These are phyloP conservation scores for Cucumis cinereus DNA, from an alignment of 306 rosid genomes.

Conservation along the genomic window DNA sequence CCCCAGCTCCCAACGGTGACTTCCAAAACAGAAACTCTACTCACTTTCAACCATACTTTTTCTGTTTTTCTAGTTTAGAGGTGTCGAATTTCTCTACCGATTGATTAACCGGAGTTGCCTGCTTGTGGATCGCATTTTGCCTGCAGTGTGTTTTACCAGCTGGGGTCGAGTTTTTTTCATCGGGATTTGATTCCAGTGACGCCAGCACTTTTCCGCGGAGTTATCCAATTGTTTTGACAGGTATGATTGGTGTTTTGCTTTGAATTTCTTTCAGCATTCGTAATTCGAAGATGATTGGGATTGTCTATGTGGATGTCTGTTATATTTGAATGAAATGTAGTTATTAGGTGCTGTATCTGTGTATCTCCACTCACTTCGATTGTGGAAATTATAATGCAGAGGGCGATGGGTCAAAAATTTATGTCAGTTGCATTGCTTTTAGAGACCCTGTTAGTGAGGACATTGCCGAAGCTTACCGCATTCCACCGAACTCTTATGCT, in stretches of 20 bases:
- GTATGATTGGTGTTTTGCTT: constrained; percentile 20
- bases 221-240: constrained; percentile 91
- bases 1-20: constrained; percentile 93
- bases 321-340: background rate
- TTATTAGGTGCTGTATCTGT: background rate
- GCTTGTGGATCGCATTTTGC: constrained; percentile 13
- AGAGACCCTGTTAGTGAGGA: constrained; percentile 93
- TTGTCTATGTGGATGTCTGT: background rate
- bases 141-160: constrained; percentile 95
- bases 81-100: background rate
- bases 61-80: constrained; percentile 2
- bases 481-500: constrained; percentile 82
- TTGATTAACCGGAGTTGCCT: constrained; percentile 6
- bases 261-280: constrained; percentile 3
- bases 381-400: constrained; percentile 33
- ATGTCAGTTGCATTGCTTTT: constrained; percentile 91
- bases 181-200: constrained; percentile 58
- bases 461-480: constrained; percentile 75
- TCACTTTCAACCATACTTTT: background rate
- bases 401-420: constrained; percentile 98
- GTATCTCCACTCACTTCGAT: background rate
- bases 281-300: background rate
- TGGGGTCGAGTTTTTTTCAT: constrained; percentile 59
- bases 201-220: constrained; percentile 65
- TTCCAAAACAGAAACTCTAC: background rate